Conservation (phyloP, 768 basidiomycete genomes). For the Candolleomyces aberdarensis region DNA sequence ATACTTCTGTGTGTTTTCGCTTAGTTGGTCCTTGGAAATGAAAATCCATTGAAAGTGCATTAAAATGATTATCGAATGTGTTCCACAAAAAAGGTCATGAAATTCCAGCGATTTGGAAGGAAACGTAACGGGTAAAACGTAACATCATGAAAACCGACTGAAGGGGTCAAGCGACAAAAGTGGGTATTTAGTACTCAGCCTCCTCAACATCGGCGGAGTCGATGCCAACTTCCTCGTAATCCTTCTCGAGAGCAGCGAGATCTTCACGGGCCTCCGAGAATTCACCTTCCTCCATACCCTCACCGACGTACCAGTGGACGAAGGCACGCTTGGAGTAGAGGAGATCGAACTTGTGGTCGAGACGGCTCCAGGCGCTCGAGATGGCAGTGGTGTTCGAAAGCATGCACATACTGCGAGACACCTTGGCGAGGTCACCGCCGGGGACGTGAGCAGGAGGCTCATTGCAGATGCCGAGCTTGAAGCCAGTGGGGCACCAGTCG, state of each 20-base stretch:
- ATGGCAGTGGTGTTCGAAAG: constrained; percentile 93
- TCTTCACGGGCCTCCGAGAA: constrained; percentile 98
- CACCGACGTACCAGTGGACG: constrained; percentile 94
- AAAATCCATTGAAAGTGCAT: background rate
- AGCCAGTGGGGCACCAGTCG: constrained; percentile 97
- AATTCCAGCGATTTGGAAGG: constrained; percentile 2
- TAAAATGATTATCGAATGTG: background rate
- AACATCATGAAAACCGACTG: constrained; percentile 2
- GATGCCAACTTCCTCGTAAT: constrained; percentile 86
- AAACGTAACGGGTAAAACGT: constrained; percentile 7
- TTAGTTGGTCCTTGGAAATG: background rate
- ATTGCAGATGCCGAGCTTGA: constrained; percentile 51
- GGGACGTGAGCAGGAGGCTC: constrained; percentile 63
- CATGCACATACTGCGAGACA: constrained; percentile 95
- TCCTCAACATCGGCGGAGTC: constrained; percentile 76
- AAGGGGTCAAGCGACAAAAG: background rate
- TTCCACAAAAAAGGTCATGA: constrained; percentile 8
- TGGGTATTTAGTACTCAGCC: constrained; percentile 48
- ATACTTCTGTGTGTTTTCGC: too few relatives aligned
- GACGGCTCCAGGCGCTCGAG: constrained; percentile 90
- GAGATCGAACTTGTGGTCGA: constrained; percentile 96
- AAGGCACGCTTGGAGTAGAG: constrained; percentile 96
- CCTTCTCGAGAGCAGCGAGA: constrained; percentile 94
- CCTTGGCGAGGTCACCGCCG: constrained; percentile 93
- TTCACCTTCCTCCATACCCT: constrained; percentile 99